A percentile compares a stretch with the other conserved stretches of the same genome.
Conservation (phyloP, 352 stramenopile species). For the Pythium chondricola region DNA sequence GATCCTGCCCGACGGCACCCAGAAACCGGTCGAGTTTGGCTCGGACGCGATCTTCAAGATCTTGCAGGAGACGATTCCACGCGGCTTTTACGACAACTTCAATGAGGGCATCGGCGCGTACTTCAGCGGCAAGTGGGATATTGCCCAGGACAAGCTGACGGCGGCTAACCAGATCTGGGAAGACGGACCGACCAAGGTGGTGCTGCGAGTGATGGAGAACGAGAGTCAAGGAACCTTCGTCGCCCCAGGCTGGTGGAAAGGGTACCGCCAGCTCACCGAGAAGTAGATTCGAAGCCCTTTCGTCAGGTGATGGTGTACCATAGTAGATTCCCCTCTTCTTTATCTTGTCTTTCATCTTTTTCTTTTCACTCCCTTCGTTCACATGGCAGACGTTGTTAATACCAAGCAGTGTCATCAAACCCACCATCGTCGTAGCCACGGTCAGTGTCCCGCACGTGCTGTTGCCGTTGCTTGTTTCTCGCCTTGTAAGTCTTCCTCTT, state of each 20-base stretch:
- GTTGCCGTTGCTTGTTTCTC: constrained; percentile 3
- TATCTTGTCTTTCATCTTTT: background rate
- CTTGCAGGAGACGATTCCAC: constrained; percentile 74
- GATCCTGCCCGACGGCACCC: constrained; percentile 46
- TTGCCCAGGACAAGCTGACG: constrained; percentile 76
- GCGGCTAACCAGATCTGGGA: constrained; percentile 89
- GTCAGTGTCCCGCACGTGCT: too few relatives aligned
- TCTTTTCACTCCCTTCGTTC: too few relatives aligned
- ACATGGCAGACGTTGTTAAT: too few relatives aligned
- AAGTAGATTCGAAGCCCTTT: constrained; percentile 51
- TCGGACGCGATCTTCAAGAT: constrained; percentile 60
- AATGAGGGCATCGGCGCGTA: constrained; percentile 91
- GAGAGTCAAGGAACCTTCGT: constrained; percentile 85
- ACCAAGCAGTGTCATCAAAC: too few relatives aligned
- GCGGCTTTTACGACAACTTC: constrained; percentile 89
- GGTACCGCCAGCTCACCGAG: constrained; percentile 89
- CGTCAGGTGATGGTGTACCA: constrained; percentile 14
- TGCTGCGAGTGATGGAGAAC: constrained; percentile 85
- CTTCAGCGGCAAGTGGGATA: constrained; percentile 89
- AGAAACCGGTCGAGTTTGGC: constrained; percentile 82
- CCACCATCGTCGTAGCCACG: too few relatives aligned
- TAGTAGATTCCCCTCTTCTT: constrained; percentile 13
- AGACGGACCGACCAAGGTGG: constrained; percentile 86
- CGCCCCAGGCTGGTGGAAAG: constrained; percentile 88
- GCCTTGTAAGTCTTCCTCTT: constrained; percentile 11